Evolutionary conservation across 495 filamentous ascomycete species (phyloP).

Genomic region (Hamigera avellanea): DNA sequence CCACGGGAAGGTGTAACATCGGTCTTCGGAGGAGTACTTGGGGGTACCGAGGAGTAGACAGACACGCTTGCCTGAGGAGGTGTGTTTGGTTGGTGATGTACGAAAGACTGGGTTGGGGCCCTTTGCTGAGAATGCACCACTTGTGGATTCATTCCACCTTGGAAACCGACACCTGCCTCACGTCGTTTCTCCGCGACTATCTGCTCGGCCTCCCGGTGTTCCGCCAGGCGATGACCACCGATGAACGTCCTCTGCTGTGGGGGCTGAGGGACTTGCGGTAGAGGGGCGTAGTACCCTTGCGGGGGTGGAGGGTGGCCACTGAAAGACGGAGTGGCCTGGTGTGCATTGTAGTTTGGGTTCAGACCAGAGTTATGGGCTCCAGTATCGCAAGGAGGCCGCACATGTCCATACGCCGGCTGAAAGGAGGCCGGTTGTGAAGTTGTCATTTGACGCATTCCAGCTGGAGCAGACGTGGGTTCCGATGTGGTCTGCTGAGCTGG

Average conservation of each 20-base stretch:
- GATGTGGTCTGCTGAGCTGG: too few relatives aligned
- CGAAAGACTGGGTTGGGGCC: not conserved
- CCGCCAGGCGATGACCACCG: not conserved
- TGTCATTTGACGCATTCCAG: too few relatives aligned
- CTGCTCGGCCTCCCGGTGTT: not conserved
- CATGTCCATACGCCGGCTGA: too few relatives aligned
- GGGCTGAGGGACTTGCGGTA: slow-evolving; percentile 1
- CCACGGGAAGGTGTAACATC: slow-evolving; percentile 4
- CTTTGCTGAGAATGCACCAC: too few relatives aligned
- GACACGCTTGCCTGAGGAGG: not conserved
- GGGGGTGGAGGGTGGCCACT: slow-evolving; percentile 9
- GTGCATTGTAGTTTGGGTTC: too few relatives aligned
- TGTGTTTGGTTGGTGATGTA: not conserved
- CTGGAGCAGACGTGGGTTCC: too few relatives aligned
- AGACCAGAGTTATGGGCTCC: too few relatives aligned
- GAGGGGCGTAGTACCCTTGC: slow-evolving; percentile 22
- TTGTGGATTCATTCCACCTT: not conserved
- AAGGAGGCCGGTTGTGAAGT: too few relatives aligned
- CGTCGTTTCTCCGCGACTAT: not conserved
- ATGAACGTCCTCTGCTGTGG: not conserved
- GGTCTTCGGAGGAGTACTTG: slow-evolving; percentile 2
- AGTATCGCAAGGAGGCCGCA: too few relatives aligned
- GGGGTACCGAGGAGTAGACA: slow-evolving; percentile 1
- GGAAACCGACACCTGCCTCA: not conserved
- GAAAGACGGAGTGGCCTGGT: slow-evolving; percentile 1